Base-by-base conservation (phyloP, 177 flowering plant species). In the Vitis hybrid region DNA sequence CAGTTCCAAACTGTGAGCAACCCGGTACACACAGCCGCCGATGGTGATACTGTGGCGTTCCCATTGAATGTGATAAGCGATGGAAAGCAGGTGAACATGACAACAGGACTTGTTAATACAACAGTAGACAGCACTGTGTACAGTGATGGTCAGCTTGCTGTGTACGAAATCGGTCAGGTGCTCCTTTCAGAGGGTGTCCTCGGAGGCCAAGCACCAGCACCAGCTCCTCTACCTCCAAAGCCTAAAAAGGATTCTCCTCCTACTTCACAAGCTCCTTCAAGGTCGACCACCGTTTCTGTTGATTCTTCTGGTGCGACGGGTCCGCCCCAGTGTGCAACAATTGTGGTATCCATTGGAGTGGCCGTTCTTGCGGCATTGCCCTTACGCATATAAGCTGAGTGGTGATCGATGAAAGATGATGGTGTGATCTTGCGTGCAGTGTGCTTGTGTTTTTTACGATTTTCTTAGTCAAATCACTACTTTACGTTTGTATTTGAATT, bases 301-400 rank as follows among this genome's bases (percentile, higher is more conserved):
- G 65, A 75, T 65, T 2, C 81, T 54, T 80, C 87, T 5, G 60
- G 26, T 59, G 82, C 78, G 21, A 52, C 6, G 45, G 70, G 64
- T 10, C 60, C 62, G 34, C 48, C 23, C 1, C 13, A 0, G 10
- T 4, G 45, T 56, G 26, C 4, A 10, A 10, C 56, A 2, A 51
- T 15, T 1, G n/a, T 26, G 12, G 34, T 66, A 34, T 65, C 75
- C 13, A 15, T 72, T 15, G 62, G 32, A 19, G 65, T 74, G 48
- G 73, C 72, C 2, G 52, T 67, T 15, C 12, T 75, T 34, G 75
- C 34, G 3, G 65, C 74, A 13, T 52, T 19, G 26, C 54, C 67
- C 30, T 63, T 72, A 60, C 70, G 19, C 62, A 60, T 65, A 48
- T 59, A 23, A 69, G 11, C 19, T 26, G 45, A 40, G 45, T 40